Evolutionary conservation across 176 grass and related monocot genomes (phyloP), one percentile per base, ranked within the genome.

Genomic region (Oropetium thomaeum): DNA sequence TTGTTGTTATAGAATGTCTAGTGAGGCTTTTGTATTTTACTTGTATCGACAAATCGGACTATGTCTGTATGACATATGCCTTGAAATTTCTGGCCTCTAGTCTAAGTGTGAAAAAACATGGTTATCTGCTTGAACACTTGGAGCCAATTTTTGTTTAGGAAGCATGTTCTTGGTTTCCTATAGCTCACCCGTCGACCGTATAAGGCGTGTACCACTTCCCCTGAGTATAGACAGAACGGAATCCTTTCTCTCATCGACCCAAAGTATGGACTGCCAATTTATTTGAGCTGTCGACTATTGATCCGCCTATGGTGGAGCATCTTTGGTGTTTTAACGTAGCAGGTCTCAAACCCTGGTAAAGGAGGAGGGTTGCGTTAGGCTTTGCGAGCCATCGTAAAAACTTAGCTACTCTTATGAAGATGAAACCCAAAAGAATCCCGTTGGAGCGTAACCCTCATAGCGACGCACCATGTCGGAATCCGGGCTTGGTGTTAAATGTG

Each of bases 1-100:
- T 20, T 70, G 42, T 35, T 61, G 43, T 59, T 33, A 71, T 83
- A 22, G 27, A 44, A 33, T 81, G 10, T 51, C 31, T 32, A 27
- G 14, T 42, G n/a, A 76, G 35, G 42, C 39, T 16, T 38, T 12
- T 33, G 22, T 83, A 41, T 35, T 7, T 12, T 62, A 52, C 12
- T 33, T 62, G 8, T 58, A 27, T 49, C 0, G 9, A 71, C 8
- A 57, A 20, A n/a, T 71, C 62, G 20, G 65, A 17, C 35, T 58
- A n/a, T n/a, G n/a, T n/a, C n/a, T n/a, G n/a, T n/a, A n/a, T n/a
- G n/a, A 14, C 4, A 16, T 14, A 30, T 48, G 19, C 2, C 28
- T 7, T 60, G 27, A 6, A 22, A 64, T 10, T 34, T 44, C 58
- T 35, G 28, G 17, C 17, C 2, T 49, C 27, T 29, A 59, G 3